A percentile compares a stretch with the other conserved stretches of the same genome.
phyloP scores from a whole-genome alignment of 148 eudicot species.

The Rhododendron mucronatum region DNA sequence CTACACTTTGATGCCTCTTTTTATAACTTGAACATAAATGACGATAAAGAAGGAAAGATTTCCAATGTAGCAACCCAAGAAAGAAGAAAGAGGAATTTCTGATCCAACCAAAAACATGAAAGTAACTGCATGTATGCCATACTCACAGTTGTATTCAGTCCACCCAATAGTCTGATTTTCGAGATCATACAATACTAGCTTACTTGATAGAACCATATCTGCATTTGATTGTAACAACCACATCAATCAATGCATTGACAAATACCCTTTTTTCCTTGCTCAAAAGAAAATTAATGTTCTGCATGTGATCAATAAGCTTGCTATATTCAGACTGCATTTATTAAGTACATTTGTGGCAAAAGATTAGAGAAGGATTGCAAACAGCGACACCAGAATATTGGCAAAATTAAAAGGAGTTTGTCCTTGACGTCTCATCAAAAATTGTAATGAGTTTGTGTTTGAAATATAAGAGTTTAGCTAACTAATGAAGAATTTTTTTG shows the following conservation, averaged over 20 bases:
- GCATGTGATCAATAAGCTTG: neutral
- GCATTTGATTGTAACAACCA: conserved; percentile 4
- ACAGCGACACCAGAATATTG: neutral
- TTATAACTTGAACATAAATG: neutral
- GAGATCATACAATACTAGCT: conserved; percentile 65
- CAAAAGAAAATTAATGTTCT: neutral
- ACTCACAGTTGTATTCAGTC: conserved; percentile 81
- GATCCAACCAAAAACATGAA: neutral
- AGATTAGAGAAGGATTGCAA: neutral
- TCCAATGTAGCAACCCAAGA: neutral
- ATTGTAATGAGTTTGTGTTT: neutral
- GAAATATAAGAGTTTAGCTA: neutral
- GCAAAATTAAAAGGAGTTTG: neutral
- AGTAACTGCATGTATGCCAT: neutral
- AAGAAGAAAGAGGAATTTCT: neutral
- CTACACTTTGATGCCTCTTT: neutral
- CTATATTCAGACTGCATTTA: neutral
- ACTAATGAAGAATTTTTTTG: neutral
- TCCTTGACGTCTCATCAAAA: neutral
- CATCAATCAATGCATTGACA: neutral
- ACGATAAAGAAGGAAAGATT: neutral
- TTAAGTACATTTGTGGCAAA: neutral
- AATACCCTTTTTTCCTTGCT: neutral
- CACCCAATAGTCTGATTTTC: conserved; percentile 75
- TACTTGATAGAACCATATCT: conserved; percentile 53